Evolutionary conservation across 129 eudicot genomes (phyloP), one percentile per base, ranked within the genome.

Genomic region (Glebionis coronaria): DNA sequence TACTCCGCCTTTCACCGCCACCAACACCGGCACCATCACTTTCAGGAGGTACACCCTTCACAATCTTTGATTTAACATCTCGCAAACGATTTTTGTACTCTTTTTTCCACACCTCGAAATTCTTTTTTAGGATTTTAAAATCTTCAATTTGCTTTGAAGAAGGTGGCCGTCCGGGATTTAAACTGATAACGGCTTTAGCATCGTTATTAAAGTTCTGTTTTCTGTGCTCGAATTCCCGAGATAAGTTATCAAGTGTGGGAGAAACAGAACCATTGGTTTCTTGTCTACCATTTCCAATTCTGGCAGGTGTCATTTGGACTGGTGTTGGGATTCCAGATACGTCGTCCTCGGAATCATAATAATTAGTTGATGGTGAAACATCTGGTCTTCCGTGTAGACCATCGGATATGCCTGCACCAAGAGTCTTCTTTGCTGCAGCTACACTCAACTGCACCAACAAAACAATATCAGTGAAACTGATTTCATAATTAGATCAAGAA

Each of bases 381-480:
- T 69, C 74, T 3, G 70, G 70, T 68, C 64, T 76, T 61, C 58
- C 52, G 9, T 15, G 68, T 28, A 15, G 56, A 42, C 57, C 65
- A 13, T 76, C 73, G 4, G 68, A 74, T 1, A 46, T 47, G 40
- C 70, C 75, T 55, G 80, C 45, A 60, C 80, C 79, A 44, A 91
- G 92, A 66, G 86, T 80, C 71, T 83, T 85, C 80, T 83, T 85
- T 31, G 92, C 90, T 38, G 84, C 94, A 31, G 81, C 78, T 50
- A 82, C 76, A 57, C 84, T 79, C 76, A 35, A 52, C 87, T 82
- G 79, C 71, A 70, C 47, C 59, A 31, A 38, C 47, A 60, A 15
- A 58, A 29, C 25, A 44, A 9, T 49, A 56, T 2, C 21, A 14
- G 16, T 29, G 28, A 44, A 44, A 23, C 35, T 14, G 51, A 35